Conservation (phyloP, 2,329 filamentous ascomycete species). For the Fusarium tupiense region DNA sequence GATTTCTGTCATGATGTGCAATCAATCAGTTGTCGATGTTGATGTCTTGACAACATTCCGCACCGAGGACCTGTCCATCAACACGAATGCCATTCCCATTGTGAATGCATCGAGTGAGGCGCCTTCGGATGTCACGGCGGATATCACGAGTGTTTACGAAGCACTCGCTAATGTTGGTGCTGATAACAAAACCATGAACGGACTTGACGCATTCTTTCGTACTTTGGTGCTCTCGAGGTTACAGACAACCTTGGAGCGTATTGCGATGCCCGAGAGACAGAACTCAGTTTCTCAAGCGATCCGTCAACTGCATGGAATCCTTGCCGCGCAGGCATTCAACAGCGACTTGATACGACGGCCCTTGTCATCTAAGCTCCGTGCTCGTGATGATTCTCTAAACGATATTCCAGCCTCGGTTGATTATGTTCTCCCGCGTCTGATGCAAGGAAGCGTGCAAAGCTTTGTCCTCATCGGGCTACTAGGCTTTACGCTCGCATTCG, state of each 20-base stretch:
- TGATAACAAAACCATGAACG: constrained; percentile 30
- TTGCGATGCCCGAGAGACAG: constrained; percentile 32
- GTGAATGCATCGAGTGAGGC: constrained; percentile 16
- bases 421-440: constrained; percentile 35
- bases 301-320: constrained; percentile 37
- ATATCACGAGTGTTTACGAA: constrained; percentile 32
- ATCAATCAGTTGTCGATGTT: constrained; percentile 37
- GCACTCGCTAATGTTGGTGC: constrained; percentile 27
- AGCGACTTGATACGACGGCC: constrained; percentile 26
- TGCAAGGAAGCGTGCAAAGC: constrained; percentile 36
- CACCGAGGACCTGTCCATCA: constrained; percentile 38
- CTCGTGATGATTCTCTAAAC: constrained; percentile 8
- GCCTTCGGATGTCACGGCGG: constrained; percentile 23
- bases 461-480: constrained; percentile 37
- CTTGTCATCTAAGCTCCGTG: constrained; percentile 14
- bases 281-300: constrained; percentile 40
- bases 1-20: constrained; percentile 40
- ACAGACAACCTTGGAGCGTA: constrained; percentile 33
- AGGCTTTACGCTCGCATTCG: constrained; percentile 32
- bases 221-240: constrained; percentile 41
- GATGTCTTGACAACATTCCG: constrained; percentile 38
- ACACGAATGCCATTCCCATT: constrained; percentile 36
- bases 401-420: constrained; percentile 33
- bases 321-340: constrained; percentile 42
- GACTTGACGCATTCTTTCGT: constrained; percentile 43